A percentile compares a stretch with the other conserved stretches of the same genome.
phyloP scores from a whole-genome alignment of 1,139 yeast species.

The Taphrina confusa region DNA sequence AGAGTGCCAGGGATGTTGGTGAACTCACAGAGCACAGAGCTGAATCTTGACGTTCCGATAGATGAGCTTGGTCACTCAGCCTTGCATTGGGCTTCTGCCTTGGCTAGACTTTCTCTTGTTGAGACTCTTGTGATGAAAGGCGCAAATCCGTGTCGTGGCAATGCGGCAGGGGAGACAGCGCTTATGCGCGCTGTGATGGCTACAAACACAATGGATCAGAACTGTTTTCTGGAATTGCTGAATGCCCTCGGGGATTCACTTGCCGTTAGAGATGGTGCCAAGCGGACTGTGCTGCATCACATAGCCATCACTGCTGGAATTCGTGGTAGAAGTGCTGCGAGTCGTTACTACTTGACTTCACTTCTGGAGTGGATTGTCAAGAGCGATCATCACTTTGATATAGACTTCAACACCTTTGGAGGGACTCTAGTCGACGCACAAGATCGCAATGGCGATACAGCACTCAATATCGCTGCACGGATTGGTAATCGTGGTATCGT shows the following conservation, averaged over 20 bases:
- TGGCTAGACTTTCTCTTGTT: conserved; percentile 75
- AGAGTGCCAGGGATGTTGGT: conserved; percentile 36
- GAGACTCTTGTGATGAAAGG: conserved; percentile 73
- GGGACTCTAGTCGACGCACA: conserved; percentile 69
- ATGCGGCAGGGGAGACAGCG: conserved; percentile 86
- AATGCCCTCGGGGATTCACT: conserved; percentile 77
- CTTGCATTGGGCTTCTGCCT: conserved; percentile 93
- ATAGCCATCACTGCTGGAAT: conserved; percentile 78
- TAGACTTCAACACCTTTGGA: conserved; percentile 63
- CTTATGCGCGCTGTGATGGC: conserved; percentile 84
- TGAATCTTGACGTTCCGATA: conserved; percentile 76
- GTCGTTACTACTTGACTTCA: conserved; percentile 73
- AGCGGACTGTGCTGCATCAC: conserved; percentile 89
- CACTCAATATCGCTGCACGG: conserved; percentile 86
- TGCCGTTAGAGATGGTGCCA: conserved; percentile 68
- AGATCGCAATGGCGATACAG: conserved; percentile 84
- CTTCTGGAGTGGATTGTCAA: conserved; percentile 79
- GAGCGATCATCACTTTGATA: conserved; percentile 50
- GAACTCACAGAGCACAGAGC: conserved; percentile 43
- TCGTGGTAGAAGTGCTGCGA: conserved; percentile 66
- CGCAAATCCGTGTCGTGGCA: conserved; percentile 66
- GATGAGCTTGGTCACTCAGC: conserved; percentile 94
- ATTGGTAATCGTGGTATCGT: conserved; percentile 80
- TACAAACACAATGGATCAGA: conserved; percentile 77
- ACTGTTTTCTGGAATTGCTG: conserved; percentile 70